Evolutionary conservation across 1,284 basidiomycete species (phyloP).

Genomic region (Cutaneotrichosporon sp.): DNA sequence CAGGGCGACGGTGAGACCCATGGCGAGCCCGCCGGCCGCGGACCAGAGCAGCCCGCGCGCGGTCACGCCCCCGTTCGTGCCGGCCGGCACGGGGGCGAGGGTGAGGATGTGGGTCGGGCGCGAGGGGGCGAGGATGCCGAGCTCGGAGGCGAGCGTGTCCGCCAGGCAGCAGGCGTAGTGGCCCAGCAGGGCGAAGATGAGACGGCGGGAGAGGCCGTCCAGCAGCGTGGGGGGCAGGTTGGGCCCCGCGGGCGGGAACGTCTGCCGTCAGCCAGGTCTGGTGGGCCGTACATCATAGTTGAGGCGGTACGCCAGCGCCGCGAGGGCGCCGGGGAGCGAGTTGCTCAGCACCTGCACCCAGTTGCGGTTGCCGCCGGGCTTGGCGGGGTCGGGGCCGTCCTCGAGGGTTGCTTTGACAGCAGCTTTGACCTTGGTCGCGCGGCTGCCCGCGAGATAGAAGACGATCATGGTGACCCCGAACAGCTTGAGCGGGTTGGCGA

Average conservation of each 20-base stretch:
- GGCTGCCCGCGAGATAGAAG: slow-evolving; percentile 79
- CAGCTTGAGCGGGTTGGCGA: slow-evolving; percentile 49
- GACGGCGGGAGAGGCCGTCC: slow-evolving; percentile 30
- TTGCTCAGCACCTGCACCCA: slow-evolving; percentile 78
- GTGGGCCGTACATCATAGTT: slow-evolving; percentile 22
- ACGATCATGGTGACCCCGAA: slow-evolving; percentile 75
- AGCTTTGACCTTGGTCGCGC: slow-evolving; percentile 73
- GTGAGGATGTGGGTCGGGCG: slow-evolving; percentile 76
- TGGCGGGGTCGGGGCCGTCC: slow-evolving; percentile 67
- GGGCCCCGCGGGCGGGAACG: slow-evolving; percentile 1
- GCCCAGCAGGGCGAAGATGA: slow-evolving; percentile 64
- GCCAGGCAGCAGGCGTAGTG: slow-evolving; percentile 38
- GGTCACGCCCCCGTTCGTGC: slow-evolving; percentile 89
- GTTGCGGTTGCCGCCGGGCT: slow-evolving; percentile 65
- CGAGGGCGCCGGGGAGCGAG: slow-evolving; percentile 68
- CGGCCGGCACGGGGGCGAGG: slow-evolving; percentile 70
- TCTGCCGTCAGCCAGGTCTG: neutral
- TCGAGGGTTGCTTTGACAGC: slow-evolving; percentile 71
- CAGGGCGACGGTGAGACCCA: slow-evolving; percentile 65
- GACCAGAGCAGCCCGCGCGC: slow-evolving; percentile 72
- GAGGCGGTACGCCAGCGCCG: slow-evolving; percentile 65
- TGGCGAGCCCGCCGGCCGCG: slow-evolving; percentile 68
- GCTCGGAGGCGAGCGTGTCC: slow-evolving; percentile 51
- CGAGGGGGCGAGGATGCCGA: slow-evolving; percentile 74
- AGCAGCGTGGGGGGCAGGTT: slow-evolving; percentile 24